These are phyloP conservation scores for Ajuga chamaepitys DNA, from an alignment of 257 asterid genomes.

Conservation along the genomic window DNA sequence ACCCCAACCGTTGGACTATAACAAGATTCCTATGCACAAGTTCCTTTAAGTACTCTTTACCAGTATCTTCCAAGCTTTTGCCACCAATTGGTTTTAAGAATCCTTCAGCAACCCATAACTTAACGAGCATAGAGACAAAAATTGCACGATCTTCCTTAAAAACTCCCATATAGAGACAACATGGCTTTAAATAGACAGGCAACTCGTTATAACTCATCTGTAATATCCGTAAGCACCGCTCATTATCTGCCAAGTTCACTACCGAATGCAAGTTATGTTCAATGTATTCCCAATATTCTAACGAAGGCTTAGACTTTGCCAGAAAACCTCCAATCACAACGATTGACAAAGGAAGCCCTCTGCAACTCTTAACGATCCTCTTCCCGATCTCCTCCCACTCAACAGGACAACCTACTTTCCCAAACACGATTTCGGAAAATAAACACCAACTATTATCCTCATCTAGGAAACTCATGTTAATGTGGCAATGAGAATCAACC, in stretches of 20 bases:
- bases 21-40: neutral
- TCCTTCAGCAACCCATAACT: neutral
- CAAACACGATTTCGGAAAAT: neutral
- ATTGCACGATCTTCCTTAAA: neutral
- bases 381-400: neutral
- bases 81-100: neutral
- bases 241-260: neutral
- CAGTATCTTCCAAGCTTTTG: neutral
- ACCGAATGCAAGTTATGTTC: neutral
- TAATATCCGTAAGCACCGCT: neutral
- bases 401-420: neutral
- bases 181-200: neutral
- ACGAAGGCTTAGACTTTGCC: neutral
- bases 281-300: neutral
- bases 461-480: neutral
- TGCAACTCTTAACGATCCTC: neutral
- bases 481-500: neutral
- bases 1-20: neutral
- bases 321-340: constrained; percentile 6
- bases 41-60: neutral
- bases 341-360: constrained; percentile 6
- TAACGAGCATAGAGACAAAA: neutral
- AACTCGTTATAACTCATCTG: neutral
- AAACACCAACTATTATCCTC: neutral
- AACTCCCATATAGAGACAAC: neutral